Conservation (phyloP, 805 yeast species). For the Wickerhamiella vanderwaltii region DNA sequence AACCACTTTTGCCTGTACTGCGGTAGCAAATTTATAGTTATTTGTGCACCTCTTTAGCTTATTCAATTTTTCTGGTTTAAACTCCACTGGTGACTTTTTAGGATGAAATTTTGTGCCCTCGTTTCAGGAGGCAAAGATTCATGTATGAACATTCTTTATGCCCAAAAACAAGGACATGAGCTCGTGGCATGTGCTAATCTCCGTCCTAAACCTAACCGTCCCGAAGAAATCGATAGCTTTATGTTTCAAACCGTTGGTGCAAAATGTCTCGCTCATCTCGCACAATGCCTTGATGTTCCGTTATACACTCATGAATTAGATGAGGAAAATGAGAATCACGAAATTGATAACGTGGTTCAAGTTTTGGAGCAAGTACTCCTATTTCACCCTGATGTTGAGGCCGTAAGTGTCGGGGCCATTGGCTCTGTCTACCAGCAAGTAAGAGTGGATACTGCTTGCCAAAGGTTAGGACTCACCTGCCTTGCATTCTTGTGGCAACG, state of each 20-base stretch:
- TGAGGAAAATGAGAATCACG: slow-evolving; percentile 61
- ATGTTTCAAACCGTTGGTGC: slow-evolving; percentile 99
- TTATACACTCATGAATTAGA: slow-evolving; percentile 54
- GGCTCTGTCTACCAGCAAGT: slow-evolving; percentile 90
- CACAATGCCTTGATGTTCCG: slow-evolving; percentile 66
- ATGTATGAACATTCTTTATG: slow-evolving; percentile 76
- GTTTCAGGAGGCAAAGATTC: slow-evolving; percentile 97
- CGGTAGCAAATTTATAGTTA: too few relatives aligned
- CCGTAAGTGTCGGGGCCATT: slow-evolving; percentile 92
- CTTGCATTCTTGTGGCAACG: slow-evolving; percentile 86
- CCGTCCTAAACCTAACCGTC: slow-evolving; percentile 37
- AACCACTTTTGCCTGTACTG: too few relatives aligned
- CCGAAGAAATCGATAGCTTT: slow-evolving; percentile 77
- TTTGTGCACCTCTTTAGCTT: too few relatives aligned
- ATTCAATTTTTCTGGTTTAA: too few relatives aligned
- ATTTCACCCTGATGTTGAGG: slow-evolving; percentile 61
- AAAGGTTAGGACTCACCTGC: slow-evolving; percentile 51
- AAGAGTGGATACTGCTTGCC: slow-evolving; percentile 85
- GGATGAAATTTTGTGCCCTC: slow-evolving; percentile 87
- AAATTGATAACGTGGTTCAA: slow-evolving; percentile 67
- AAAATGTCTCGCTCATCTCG: slow-evolving; percentile 53
- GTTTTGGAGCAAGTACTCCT: slow-evolving; percentile 34
- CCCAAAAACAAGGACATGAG: slow-evolving; percentile 76
- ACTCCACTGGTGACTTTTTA: too few relatives aligned
- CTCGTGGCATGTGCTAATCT: slow-evolving; percentile 75